These are phyloP conservation scores for Panaeolus cyanescens DNA, from an alignment of 768 basidiomycete species.

Conservation along the genomic window DNA sequence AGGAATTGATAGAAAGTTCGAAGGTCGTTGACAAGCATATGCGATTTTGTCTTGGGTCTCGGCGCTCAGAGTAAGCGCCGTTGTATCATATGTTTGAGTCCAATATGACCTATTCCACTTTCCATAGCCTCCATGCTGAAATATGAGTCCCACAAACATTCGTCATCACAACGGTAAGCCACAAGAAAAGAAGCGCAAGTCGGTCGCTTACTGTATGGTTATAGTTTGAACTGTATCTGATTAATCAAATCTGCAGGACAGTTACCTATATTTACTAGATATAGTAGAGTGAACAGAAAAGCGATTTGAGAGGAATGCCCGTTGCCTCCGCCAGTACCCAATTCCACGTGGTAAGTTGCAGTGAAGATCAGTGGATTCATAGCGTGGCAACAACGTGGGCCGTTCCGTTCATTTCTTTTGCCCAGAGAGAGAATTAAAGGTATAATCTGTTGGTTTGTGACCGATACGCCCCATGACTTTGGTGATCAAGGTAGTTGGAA, in stretches of 20 bases:
- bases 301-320: not conserved
- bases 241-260: not conserved
- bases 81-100: not conserved
- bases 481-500: slow-evolving; percentile 14
- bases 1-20: not conserved
- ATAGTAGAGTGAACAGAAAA: not conserved
- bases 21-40: not conserved
- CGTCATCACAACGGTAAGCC: not conserved
- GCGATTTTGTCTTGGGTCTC: not conserved
- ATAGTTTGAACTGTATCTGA: not conserved
- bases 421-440: not conserved
- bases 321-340: not conserved
- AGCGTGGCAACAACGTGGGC: slow-evolving; percentile 40
- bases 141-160: not conserved
- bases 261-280: not conserved
- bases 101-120: not conserved
- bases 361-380: slow-evolving; percentile 18
- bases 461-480: slow-evolving; percentile 19
- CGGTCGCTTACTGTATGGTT: not conserved
- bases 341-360: not conserved
- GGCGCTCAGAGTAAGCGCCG: slow-evolving; percentile 1
- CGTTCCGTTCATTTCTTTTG: slow-evolving; percentile 30
- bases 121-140: not conserved
- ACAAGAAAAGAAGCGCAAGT: not conserved
- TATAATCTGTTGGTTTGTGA: slow-evolving; percentile 4